Evolutionary conservation across 441 rosid genomes (phyloP), one percentile per base, ranked within the genome.

Genomic region (Raphanus hybrid): DNA sequence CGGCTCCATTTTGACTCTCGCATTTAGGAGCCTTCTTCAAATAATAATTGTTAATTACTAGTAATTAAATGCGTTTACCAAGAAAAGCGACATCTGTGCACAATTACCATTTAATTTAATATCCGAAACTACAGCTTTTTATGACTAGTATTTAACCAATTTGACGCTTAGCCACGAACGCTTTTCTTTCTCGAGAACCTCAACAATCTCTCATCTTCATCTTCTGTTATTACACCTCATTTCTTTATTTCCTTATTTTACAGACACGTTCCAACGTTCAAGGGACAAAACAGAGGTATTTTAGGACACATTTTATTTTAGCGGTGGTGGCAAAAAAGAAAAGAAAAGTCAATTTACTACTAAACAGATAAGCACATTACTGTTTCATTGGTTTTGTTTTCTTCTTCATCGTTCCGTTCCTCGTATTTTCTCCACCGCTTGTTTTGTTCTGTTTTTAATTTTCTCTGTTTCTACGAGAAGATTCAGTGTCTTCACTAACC

Each of bases 231-330:
- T 65, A 71, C 72, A 77, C 76, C 73, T 78, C 74, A 67, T 72
- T 35, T 26, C 54, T 14, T 60, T 12, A 18, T 5, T 18, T 15
- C 39, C 75, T 65, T 71, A 62, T 39, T 68, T 78, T 55, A 66
- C 76, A 57, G 80, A 80, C 73, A 80, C 76, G 79, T 75, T 65
- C 76, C 76, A 57, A 70, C 18, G 79, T 80, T 70, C 32, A 35
- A 75, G 82, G 75, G 63, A 79, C 75, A 78, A 63, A 69, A 64
- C 78, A 74, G 78, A 79, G 68, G 72, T 9, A 74, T 57, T 74
- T 55, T 69, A 54, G 79, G 78, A 75, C 67, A 6, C 73, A 54
- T 20, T 8, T 35, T 29, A 29, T 68, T 29, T 68, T 39, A 39
- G 43, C 67, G 78, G 78, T 73, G 39, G 35, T 60, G n/a, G 37